These are phyloP conservation scores for Selaginella tamariscina DNA, from an alignment of 75 land plant species.

Conservation along the genomic window DNA sequence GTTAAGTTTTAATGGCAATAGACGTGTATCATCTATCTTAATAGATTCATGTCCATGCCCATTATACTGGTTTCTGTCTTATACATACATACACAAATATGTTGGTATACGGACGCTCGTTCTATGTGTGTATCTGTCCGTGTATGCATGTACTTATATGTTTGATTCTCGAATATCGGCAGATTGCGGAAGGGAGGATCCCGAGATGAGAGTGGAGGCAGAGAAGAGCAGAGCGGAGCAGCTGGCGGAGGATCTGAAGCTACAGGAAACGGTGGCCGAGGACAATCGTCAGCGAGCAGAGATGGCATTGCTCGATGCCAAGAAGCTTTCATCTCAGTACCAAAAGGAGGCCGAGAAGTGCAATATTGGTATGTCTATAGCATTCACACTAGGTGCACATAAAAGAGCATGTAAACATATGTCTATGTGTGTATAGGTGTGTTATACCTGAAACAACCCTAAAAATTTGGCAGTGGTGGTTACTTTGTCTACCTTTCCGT, in stretches of 20 bases:
- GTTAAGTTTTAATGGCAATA: not conserved
- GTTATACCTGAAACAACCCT: no score
- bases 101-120: not conserved
- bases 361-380: constrained; percentile 30
- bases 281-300: constrained; percentile 53
- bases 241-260: constrained; percentile 50
- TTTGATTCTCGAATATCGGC: constrained; percentile 1
- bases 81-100: no score
- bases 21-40: no score
- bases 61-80: no score
- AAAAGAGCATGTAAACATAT: no score
- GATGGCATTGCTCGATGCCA: constrained; percentile 57
- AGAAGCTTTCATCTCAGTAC: constrained; percentile 64
- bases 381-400: no score
- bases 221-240: constrained; percentile 45
- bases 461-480: no score
- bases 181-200: constrained; percentile 65
- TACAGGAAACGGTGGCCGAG: constrained; percentile 44
- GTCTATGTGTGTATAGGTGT: no score
- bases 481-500: no score
- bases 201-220: constrained; percentile 44
- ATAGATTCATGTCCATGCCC: no score
- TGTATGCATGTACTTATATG: not conserved
- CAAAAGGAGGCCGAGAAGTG: constrained; percentile 86
- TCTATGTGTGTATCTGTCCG: not conserved